Conservation (phyloP, 2,329 filamentous ascomycete genomes). For the Ambrosiella xylebori region DNA sequence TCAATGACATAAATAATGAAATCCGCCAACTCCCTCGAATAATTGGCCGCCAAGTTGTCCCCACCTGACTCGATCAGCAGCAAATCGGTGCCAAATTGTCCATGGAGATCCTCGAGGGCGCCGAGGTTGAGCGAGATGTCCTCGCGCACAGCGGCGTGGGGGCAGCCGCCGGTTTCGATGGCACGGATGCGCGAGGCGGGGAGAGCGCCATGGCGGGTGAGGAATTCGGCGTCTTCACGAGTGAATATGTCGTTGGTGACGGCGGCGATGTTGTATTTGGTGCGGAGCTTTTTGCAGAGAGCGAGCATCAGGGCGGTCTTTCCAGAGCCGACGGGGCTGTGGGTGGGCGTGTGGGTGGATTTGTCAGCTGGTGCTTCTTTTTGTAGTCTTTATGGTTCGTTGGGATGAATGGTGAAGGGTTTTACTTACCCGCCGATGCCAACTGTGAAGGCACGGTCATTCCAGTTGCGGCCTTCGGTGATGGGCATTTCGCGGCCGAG, state of each 20-base stretch:
- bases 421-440: slow-evolving; percentile 80
- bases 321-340: slow-evolving; percentile 81
- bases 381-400: too few relatives aligned
- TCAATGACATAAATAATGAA: slow-evolving; percentile 99
- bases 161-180: slow-evolving; percentile 94
- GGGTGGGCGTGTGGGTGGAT: slow-evolving; percentile 3
- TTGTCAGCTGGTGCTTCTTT: neutral
- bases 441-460: slow-evolving; percentile 78
- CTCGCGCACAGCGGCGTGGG: slow-evolving; percentile 91
- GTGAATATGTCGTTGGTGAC: slow-evolving; percentile 99
- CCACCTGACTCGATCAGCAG: slow-evolving; percentile 90
- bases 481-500: slow-evolving; percentile 85
- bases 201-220: slow-evolving; percentile 71
- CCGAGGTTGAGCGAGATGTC: slow-evolving; percentile 90
- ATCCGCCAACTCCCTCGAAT: slow-evolving; percentile 83
- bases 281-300: slow-evolving; percentile 69
- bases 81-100: slow-evolving; percentile 60
- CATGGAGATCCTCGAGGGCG: slow-evolving; percentile 76
- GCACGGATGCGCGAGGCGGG: slow-evolving; percentile 72
- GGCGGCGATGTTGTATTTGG: slow-evolving; percentile 71
- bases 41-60: slow-evolving; percentile 94
- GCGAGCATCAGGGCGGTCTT: slow-evolving; percentile 96
- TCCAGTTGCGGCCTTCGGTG: slow-evolving; percentile 73
- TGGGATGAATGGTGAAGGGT: neutral
- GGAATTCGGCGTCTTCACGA: slow-evolving; percentile 92